These are phyloP conservation scores for Triadica sebifera DNA, from an alignment of 345 rosid species.

Conservation along the genomic window DNA sequence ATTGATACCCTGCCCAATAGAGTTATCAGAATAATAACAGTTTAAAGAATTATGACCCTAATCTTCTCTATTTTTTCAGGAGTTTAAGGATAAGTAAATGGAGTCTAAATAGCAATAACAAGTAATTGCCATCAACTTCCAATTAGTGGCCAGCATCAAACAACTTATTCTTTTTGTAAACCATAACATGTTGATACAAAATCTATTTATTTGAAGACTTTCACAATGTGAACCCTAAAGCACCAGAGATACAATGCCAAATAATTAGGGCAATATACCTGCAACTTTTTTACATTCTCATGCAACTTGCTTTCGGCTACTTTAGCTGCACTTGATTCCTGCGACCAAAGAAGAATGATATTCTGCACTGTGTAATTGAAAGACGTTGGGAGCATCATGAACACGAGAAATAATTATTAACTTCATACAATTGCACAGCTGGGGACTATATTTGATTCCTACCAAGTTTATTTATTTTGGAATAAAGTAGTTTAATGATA, in stretches of 20 bases:
- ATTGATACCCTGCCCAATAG: slow-evolving; percentile 60
- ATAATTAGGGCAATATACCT: slow-evolving; percentile 39
- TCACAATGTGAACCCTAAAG: no score
- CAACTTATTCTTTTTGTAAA: background rate
- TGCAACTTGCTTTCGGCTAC: slow-evolving; percentile 85
- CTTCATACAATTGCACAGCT: background rate
- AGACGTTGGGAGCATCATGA: background rate
- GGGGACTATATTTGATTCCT: no score
- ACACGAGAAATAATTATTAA: background rate
- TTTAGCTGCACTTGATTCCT: slow-evolving; percentile 74
- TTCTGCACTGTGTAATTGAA: background rate
- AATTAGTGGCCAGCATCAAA: no score
- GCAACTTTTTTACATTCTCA: slow-evolving; percentile 64
- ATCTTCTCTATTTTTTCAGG: no score
- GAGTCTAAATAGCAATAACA: no score
- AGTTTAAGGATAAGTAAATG: no score
- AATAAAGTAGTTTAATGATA: background rate
- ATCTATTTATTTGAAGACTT: background rate
- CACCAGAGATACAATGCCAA: no score
- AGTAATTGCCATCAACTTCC: no score
- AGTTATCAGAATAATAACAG: no score
- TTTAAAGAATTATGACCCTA: no score
- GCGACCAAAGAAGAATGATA: slow-evolving; percentile 8
- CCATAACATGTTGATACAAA: background rate
- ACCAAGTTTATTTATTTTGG: no score